Evolutionary conservation across 768 basidiomycete genomes (phyloP).

Genomic region (Mycena polygramma): DNA sequence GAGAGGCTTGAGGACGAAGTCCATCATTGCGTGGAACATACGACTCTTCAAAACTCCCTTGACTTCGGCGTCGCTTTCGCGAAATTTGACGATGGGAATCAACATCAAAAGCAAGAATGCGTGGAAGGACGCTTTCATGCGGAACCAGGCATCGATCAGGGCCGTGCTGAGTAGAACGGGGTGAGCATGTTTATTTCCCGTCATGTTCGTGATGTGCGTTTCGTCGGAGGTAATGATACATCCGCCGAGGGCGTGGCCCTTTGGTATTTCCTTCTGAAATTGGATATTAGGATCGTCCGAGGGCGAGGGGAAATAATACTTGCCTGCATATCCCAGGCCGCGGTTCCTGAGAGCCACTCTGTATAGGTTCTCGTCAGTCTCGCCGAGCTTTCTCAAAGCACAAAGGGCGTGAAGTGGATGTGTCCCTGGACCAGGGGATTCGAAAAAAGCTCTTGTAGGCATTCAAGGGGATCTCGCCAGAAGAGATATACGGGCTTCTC

Average conservation of each 20-base stretch:
- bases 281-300: background rate
- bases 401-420: conserved; percentile 20
- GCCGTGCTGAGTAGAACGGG: conserved; percentile 34
- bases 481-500: background rate
- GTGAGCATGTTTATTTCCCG: conserved; percentile 31
- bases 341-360: conserved; percentile 41
- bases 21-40: conserved; percentile 36
- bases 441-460: background rate
- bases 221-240: conserved; percentile 39
- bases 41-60: conserved; percentile 30
- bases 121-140: conserved; percentile 33
- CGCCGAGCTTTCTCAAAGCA: conserved; percentile 31
- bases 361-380: conserved; percentile 34
- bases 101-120: conserved; percentile 38
- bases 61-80: conserved; percentile 23
- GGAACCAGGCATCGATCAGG: conserved; percentile 31
- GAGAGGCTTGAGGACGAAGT: conserved; percentile 34
- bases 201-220: conserved; percentile 38
- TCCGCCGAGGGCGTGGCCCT: conserved; percentile 38
- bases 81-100: conserved; percentile 41
- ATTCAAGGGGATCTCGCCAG: conserved; percentile 10
- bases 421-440: conserved; percentile 13
- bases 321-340: conserved; percentile 43
- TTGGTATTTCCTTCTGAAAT: conserved; percentile 31
- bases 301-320: background rate